Evolutionary conservation across 148 eudicot species (phyloP).

Genomic region (Cornus controversa): DNA sequence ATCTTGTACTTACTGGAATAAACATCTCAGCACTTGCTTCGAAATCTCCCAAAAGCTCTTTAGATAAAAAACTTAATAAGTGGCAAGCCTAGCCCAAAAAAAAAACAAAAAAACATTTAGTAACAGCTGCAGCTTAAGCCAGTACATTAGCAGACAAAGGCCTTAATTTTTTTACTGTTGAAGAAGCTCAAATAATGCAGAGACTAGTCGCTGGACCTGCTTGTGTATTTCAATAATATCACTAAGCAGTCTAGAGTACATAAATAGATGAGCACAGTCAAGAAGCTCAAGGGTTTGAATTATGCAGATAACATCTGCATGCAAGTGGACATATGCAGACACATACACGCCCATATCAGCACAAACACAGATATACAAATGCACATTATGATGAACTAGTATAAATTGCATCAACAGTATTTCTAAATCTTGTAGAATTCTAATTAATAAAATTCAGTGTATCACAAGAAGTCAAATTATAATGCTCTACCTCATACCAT

Average conservation of each 20-base stretch:
- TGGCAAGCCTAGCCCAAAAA: constrained; percentile 73
- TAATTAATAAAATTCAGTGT: too few species aligned
- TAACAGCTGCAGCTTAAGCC: background rate
- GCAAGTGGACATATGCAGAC: too few species aligned
- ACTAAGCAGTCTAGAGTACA: background rate
- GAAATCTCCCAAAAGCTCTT: constrained; percentile 96
- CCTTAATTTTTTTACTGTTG: background rate
- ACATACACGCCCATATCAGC: too few species aligned
- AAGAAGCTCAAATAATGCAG: background rate
- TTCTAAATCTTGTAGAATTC: too few species aligned
- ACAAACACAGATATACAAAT: too few species aligned
- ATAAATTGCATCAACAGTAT: too few species aligned
- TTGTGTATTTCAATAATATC: background rate
- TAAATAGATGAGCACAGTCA: too few species aligned
- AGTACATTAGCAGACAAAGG: background rate
- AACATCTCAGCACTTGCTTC: constrained; percentile 92
- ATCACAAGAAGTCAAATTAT: too few species aligned
- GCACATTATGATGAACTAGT: too few species aligned
- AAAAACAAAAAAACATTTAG: background rate
- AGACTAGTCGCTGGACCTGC: background rate
- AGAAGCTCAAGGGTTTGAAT: too few species aligned
- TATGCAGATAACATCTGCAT: too few species aligned
- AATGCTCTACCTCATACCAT: too few species aligned
- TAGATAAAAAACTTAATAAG: constrained; percentile 73
- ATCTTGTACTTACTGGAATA: constrained; percentile 64